Evolutionary conservation across 129 eudicot genomes (phyloP).

Genomic region (Helichrysum umbraculigerum): DNA sequence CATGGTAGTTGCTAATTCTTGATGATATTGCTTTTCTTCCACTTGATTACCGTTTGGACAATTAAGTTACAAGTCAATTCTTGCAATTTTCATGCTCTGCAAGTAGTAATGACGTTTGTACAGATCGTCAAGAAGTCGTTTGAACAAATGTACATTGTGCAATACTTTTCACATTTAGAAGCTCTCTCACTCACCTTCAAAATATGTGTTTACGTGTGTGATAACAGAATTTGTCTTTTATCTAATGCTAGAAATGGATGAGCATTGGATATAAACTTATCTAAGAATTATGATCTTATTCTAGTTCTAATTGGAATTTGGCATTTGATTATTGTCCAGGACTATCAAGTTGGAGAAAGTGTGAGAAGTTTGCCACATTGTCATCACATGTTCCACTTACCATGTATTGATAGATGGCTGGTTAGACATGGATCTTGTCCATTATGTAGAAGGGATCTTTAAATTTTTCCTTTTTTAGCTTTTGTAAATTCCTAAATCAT

Average conservation of each 20-base stretch:
- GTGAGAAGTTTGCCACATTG: conserved; percentile 93
- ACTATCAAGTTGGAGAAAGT: conserved; percentile 74
- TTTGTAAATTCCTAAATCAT: conserved; percentile 35
- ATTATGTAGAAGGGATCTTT: conserved; percentile 89
- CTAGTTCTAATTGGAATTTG: neutral
- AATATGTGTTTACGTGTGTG: too few relatives aligned
- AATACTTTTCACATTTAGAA: too few relatives aligned
- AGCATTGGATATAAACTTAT: neutral
- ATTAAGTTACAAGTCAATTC: too few relatives aligned
- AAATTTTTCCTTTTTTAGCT: conserved; percentile 10
- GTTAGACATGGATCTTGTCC: conserved; percentile 96
- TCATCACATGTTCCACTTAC: conserved; percentile 93
- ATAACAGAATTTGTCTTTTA: neutral
- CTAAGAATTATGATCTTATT: neutral
- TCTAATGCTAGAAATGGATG: conserved; percentile 8
- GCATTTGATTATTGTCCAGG: conserved; percentile 43
- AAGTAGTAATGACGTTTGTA: too few relatives aligned
- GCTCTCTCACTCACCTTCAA: too few relatives aligned
- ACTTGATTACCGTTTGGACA: neutral
- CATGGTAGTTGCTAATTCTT: neutral
- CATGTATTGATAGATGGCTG: conserved; percentile 98
- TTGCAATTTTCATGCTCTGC: too few relatives aligned
- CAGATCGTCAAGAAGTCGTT: too few relatives aligned
- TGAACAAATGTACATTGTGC: too few relatives aligned
- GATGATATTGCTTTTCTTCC: neutral